Conservation (phyloP, 441 rosid species). For the Populus trichocarpa region DNA sequence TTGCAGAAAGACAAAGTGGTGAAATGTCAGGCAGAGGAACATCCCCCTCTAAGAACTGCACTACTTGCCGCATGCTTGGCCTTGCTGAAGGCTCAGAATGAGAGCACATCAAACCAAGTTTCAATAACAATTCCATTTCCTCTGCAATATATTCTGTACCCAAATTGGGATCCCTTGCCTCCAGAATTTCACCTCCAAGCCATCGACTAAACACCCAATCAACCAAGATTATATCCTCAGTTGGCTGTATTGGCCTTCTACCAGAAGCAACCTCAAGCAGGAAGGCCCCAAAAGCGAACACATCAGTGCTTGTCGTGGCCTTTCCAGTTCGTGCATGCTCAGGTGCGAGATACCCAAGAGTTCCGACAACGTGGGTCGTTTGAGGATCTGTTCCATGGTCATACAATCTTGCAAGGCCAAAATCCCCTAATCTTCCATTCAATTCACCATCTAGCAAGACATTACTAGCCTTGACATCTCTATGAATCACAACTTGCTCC, state of each 20-base stretch:
- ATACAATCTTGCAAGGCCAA: constrained; percentile 47
- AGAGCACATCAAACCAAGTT: constrained; percentile 44
- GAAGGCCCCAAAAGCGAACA: constrained; percentile 43
- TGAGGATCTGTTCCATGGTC: constrained; percentile 40
- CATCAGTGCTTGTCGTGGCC: constrained; percentile 41
- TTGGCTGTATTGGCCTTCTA: constrained; percentile 29
- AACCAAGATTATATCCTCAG: constrained; percentile 24
- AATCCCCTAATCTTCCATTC: constrained; percentile 47
- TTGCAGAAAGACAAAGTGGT: background rate
- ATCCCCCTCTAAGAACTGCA: constrained; percentile 32
- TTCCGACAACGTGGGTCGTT: constrained; percentile 41
- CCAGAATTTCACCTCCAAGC: constrained; percentile 26
- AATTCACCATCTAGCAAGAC: constrained; percentile 38
- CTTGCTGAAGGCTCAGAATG: constrained; percentile 30
- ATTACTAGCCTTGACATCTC: constrained; percentile 50
- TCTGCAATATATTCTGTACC: constrained; percentile 23
- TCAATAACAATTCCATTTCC: constrained; percentile 42
- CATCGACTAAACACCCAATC: constrained; percentile 30
- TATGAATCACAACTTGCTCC: constrained; percentile 27
- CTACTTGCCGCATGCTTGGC: constrained; percentile 43
- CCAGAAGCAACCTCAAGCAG: constrained; percentile 42
- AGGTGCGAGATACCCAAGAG: constrained; percentile 50
- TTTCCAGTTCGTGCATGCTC: constrained; percentile 40
- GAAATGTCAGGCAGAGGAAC: constrained; percentile 28
- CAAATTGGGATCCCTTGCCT: constrained; percentile 34